These are phyloP conservation scores for Conticribra weissflogii DNA, from an alignment of 108 stramenopile species.

Conservation along the genomic window DNA sequence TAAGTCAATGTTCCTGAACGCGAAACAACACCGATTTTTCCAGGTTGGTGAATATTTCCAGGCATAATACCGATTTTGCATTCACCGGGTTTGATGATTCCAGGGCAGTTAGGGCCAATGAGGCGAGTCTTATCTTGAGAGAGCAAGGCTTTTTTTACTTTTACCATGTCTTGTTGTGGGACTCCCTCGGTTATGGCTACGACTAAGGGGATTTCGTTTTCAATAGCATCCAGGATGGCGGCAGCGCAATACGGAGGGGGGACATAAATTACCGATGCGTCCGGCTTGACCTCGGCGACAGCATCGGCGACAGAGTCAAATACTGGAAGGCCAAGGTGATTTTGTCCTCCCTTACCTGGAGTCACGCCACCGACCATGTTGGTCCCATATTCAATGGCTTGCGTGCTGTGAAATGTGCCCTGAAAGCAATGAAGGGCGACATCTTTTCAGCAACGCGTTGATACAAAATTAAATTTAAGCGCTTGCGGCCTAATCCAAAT, in stretches of 20 bases:
- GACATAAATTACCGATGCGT: constrained; percentile 99
- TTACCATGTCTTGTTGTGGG: constrained; percentile 99
- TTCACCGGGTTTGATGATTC: constrained; percentile 99
- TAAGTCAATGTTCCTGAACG: constrained; percentile 97
- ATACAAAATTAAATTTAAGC: neutral
- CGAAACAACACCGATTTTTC: constrained; percentile 97
- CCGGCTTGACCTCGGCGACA: constrained; percentile 83
- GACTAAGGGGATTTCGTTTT: constrained; percentile 95
- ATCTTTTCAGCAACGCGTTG: neutral
- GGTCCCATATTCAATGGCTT: constrained; percentile 99
- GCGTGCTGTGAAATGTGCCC: constrained; percentile 85
- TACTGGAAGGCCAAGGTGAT: constrained; percentile 95
- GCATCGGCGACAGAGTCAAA: constrained; percentile 95
- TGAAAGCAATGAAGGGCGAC: too few relatives aligned
- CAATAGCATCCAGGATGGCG: constrained; percentile 95
- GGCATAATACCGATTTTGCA: constrained; percentile 99
- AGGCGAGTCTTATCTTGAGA: constrained; percentile 86
- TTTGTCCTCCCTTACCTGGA: constrained; percentile 94
- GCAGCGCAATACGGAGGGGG: constrained; percentile 96
- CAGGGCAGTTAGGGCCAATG: constrained; percentile 99
- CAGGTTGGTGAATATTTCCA: constrained; percentile 96
- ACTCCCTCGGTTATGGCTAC: constrained; percentile 99
- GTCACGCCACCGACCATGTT: constrained; percentile 98
- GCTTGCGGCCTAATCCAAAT: neutral
- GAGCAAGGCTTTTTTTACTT: constrained; percentile 89